phyloP scores from a whole-genome alignment of 2,329 filamentous ascomycete genomes.

The Fusarium subglutinans region DNA sequence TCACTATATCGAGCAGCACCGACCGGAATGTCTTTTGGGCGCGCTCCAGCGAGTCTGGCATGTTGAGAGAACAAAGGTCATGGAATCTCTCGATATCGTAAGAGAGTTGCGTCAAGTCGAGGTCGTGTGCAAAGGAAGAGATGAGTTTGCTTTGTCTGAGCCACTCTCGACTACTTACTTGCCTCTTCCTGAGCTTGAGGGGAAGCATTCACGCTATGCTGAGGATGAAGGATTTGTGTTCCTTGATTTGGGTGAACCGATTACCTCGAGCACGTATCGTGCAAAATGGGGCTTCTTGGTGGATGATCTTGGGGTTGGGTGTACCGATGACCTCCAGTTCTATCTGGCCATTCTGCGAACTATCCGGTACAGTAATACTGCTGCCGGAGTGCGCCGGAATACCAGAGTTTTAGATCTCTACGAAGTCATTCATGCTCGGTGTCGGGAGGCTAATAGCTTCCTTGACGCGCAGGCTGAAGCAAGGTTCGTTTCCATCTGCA shows the following conservation, averaged over 20 bases:
- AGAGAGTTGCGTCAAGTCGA: constrained; percentile 3
- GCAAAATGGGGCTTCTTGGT: constrained; percentile 34
- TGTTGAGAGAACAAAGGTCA: neutral
- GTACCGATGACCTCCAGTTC: constrained; percentile 29
- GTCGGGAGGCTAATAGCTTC: constrained; percentile 19
- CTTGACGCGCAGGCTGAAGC: neutral
- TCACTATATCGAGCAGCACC: constrained; percentile 17
- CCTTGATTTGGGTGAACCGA: constrained; percentile 19
- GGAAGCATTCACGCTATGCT: constrained; percentile 21
- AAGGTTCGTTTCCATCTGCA: neutral
- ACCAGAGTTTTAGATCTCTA: constrained; percentile 29
- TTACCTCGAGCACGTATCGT: constrained; percentile 12
- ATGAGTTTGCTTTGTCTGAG: neutral
- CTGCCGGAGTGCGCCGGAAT: constrained; percentile 1
- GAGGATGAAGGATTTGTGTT: constrained; percentile 28
- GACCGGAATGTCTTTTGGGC: constrained; percentile 1
- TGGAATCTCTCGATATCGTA: neutral
- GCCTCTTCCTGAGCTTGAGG: constrained; percentile 28
- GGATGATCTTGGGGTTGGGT: constrained; percentile 24
- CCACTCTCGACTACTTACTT: constrained; percentile 15
- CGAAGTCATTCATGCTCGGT: constrained; percentile 26
- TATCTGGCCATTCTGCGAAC: constrained; percentile 24
- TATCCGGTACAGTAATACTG: constrained; percentile 1
- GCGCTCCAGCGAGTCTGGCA: constrained; percentile 18
- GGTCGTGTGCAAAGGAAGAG: constrained; percentile 17